Conservation (phyloP, 2,329 filamentous ascomycete genomes). For the Laburnicola sp. region DNA sequence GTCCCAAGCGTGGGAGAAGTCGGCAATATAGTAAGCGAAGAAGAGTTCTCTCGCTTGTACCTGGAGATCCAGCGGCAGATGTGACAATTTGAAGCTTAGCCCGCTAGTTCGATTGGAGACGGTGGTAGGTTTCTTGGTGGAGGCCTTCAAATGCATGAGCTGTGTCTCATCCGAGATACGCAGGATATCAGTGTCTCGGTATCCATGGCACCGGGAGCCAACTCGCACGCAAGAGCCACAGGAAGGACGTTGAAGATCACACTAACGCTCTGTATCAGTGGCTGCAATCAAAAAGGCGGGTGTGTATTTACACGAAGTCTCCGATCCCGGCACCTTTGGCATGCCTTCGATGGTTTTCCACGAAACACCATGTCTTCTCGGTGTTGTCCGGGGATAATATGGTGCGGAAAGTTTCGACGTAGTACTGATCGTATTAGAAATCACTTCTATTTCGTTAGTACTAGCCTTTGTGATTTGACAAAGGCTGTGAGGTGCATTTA, state of each 20-base stretch:
- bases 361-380: slow-evolving; percentile 18
- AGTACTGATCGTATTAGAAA: no score
- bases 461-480: no score
- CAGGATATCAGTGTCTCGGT: slow-evolving; percentile 27
- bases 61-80: slow-evolving; percentile 24
- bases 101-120: neutral
- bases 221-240: slow-evolving; percentile 30
- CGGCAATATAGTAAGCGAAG: slow-evolving; percentile 30
- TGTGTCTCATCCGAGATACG: slow-evolving; percentile 32
- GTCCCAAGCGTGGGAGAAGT: slow-evolving; percentile 30
- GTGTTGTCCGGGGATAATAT: neutral
- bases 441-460: no score
- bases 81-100: slow-evolving; percentile 6
- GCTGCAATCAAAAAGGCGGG: neutral
- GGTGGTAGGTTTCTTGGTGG: neutral
- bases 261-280: slow-evolving; percentile 18
- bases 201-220: slow-evolving; percentile 23
- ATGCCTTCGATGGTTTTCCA: slow-evolving; percentile 25
- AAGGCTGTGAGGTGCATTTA: no score
- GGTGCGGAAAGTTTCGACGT: no score
- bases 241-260: slow-evolving; percentile 25
- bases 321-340: slow-evolving; percentile 23
- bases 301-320: slow-evolving; percentile 18
- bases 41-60: slow-evolving; percentile 26
- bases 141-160: slow-evolving; percentile 19